Evolutionary conservation across 2,329 filamentous ascomycete species (phyloP).

Genomic region (Clonostachys solani): DNA sequence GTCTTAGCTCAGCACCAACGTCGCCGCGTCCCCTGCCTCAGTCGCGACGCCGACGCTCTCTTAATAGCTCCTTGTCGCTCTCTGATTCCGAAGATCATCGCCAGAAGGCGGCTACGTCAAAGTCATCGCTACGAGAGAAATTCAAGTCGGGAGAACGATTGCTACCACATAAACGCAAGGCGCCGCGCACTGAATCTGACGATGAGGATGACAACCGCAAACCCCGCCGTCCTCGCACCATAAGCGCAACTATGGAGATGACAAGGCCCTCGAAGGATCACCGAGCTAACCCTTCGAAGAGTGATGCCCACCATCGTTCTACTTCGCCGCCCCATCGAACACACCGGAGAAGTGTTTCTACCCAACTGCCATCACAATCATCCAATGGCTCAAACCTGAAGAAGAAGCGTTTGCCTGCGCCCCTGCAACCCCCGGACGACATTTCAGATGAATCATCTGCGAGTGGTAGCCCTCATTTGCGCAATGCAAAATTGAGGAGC

Average conservation of each 20-base stretch:
- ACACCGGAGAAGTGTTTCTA: conserved; percentile 62
- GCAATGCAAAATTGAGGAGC: conserved; percentile 52
- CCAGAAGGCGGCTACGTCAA: conserved; percentile 27
- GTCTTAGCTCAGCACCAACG: conserved; percentile 53
- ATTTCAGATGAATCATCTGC: conserved; percentile 64
- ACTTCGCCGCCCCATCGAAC: conserved; percentile 53
- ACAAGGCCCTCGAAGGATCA: conserved; percentile 22
- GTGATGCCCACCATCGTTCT: conserved; percentile 37
- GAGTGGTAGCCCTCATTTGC: conserved; percentile 55
- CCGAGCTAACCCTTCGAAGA: conserved; percentile 23
- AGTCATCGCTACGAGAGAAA: conserved; percentile 40
- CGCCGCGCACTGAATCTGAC: conserved; percentile 49
- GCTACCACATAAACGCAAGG: conserved; percentile 48
- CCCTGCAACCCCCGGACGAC: conserved; percentile 59
- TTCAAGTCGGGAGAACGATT: conserved; percentile 41
- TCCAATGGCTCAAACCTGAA: conserved; percentile 53
- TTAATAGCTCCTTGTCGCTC: conserved; percentile 30
- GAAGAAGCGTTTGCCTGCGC: conserved; percentile 57
- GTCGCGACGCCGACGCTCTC: conserved; percentile 4
- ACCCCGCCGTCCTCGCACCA: conserved; percentile 46
- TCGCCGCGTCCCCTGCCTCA: conserved; percentile 37
- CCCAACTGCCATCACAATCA: conserved; percentile 52
- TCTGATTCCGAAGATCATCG: conserved; percentile 49
- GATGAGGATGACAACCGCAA: conserved; percentile 53
- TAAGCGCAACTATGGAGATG: conserved; percentile 34